These are phyloP conservation scores for Russula emetica DNA, from an alignment of 768 basidiomycete species.

Conservation along the genomic window DNA sequence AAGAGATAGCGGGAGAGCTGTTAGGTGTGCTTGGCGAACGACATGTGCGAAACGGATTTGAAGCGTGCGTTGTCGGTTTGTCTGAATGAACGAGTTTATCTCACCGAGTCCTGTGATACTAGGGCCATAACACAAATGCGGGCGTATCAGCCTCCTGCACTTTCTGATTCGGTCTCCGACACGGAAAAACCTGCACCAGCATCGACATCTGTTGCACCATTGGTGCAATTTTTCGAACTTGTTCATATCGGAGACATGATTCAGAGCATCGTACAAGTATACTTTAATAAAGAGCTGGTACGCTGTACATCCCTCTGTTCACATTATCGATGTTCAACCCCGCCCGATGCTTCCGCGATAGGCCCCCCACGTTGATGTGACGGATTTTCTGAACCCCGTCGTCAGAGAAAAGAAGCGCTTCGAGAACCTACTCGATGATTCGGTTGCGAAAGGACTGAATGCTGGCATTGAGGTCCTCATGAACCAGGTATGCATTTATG, in stretches of 20 bases:
- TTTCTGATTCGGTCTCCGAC: slow-evolving; percentile 44
- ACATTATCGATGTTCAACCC: slow-evolving; percentile 1
- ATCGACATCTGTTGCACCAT: slow-evolving; percentile 62
- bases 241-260: slow-evolving; percentile 98
- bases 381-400: slow-evolving; percentile 88
- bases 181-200: slow-evolving; percentile 46
- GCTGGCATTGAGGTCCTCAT: slow-evolving; percentile 93
- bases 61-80: slow-evolving; percentile 29
- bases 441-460: slow-evolving; percentile 89
- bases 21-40: slow-evolving; percentile 70
- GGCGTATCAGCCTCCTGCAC: slow-evolving; percentile 84
- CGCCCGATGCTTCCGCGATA: slow-evolving; percentile 31
- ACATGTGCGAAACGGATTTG: slow-evolving; percentile 80
- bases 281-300: slow-evolving; percentile 94
- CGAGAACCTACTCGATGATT: slow-evolving; percentile 87
- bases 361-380: slow-evolving; percentile 86
- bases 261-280: slow-evolving; percentile 95
- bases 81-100: neutral
- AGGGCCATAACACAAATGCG: slow-evolving; percentile 90
- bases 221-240: slow-evolving; percentile 95
- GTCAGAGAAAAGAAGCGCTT: slow-evolving; percentile 97
- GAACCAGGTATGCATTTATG: slow-evolving; percentile 65
- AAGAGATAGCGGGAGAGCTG: slow-evolving; percentile 87
- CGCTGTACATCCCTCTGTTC: slow-evolving; percentile 28
- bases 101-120: neutral